phyloP scores from a whole-genome alignment of 805 yeast species.

The Barnettozyma pratensis region DNA sequence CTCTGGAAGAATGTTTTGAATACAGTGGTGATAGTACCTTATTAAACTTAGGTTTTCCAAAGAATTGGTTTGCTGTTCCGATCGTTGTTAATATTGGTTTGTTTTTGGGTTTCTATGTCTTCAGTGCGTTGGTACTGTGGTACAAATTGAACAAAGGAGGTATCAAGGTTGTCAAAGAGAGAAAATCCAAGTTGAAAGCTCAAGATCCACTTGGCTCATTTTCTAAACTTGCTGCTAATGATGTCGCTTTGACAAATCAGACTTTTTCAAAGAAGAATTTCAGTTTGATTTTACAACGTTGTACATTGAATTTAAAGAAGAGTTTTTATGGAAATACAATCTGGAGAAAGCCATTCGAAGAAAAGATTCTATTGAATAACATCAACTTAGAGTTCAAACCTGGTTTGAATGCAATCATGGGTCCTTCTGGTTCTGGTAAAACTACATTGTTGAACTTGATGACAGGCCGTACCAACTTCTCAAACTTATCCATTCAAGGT shows the following conservation, averaged over 20 bases:
- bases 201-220: not conserved
- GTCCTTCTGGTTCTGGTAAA: slow-evolving; percentile 80
- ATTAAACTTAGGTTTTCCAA: slow-evolving; percentile 52
- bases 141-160: slow-evolving; percentile 33
- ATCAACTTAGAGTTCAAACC: slow-evolving; percentile 67
- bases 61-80: slow-evolving; percentile 63
- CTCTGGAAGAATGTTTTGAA: slow-evolving; percentile 37
- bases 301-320: slow-evolving; percentile 12
- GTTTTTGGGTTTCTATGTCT: slow-evolving; percentile 48
- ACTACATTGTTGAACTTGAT: slow-evolving; percentile 60
- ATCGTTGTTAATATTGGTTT: slow-evolving; percentile 54
- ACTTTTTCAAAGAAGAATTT: not conserved
- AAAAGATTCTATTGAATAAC: slow-evolving; percentile 23
- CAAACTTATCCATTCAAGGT: slow-evolving; percentile 31
- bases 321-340: slow-evolving; percentile 3
- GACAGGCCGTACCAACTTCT: slow-evolving; percentile 45
- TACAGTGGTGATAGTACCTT: slow-evolving; percentile 54
- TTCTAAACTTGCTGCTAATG: not conserved
- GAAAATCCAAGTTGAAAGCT: not conserved
- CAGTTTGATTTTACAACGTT: slow-evolving; percentile 9
- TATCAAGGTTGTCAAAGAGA: slow-evolving; percentile 18
- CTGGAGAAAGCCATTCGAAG: slow-evolving; percentile 3
- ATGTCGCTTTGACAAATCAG: not conserved
- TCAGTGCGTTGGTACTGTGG: slow-evolving; percentile 41
- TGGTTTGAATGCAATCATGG: slow-evolving; percentile 69